phyloP scores from a whole-genome alignment of 768 basidiomycete species.

The Leccinum imitatum region DNA sequence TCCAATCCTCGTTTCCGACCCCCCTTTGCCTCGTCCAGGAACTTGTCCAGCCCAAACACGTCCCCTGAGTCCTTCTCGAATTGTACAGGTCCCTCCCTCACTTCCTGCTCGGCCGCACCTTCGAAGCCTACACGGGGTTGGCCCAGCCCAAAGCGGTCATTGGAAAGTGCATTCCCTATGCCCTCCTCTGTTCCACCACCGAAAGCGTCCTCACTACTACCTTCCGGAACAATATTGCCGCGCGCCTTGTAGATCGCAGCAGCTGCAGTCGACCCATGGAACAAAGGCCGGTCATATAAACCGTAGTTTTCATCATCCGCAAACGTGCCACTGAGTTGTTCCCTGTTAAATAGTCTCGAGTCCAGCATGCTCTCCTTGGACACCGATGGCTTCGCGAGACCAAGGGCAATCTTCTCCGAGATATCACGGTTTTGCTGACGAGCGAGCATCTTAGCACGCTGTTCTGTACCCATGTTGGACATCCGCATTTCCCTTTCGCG shows the following conservation, averaged over 20 bases:
- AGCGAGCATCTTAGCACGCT: constrained; percentile 92
- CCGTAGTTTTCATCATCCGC: constrained; percentile 94
- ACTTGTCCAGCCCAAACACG: constrained; percentile 95
- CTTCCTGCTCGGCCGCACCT: constrained; percentile 83
- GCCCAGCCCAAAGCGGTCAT: constrained; percentile 92
- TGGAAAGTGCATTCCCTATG: constrained; percentile 84
- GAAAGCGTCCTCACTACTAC: constrained; percentile 85
- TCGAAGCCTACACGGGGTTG: constrained; percentile 85
- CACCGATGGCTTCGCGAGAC: constrained; percentile 92
- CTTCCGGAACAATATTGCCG: constrained; percentile 70
- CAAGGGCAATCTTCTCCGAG: constrained; percentile 97
- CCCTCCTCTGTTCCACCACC: constrained; percentile 97
- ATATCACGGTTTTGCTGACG: constrained; percentile 98
- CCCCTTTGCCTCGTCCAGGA: constrained; percentile 95
- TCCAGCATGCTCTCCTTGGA: constrained; percentile 98
- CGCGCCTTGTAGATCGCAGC: constrained; percentile 99
- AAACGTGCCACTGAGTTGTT: constrained; percentile 77
- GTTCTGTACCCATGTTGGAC: constrained; percentile 98
- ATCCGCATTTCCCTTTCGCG: constrained; percentile 97
- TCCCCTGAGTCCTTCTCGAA: constrained; percentile 98
- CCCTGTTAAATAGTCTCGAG: constrained; percentile 96
- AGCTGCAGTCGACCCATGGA: constrained; percentile 93
- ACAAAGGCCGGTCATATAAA: constrained; percentile 91
- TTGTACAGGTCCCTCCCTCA: constrained; percentile 91
- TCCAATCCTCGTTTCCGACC: constrained; percentile 91